Base-by-base conservation (phyloP, 2,329 filamentous ascomycete genomes). In the Aureobasidium sp. region DNA sequence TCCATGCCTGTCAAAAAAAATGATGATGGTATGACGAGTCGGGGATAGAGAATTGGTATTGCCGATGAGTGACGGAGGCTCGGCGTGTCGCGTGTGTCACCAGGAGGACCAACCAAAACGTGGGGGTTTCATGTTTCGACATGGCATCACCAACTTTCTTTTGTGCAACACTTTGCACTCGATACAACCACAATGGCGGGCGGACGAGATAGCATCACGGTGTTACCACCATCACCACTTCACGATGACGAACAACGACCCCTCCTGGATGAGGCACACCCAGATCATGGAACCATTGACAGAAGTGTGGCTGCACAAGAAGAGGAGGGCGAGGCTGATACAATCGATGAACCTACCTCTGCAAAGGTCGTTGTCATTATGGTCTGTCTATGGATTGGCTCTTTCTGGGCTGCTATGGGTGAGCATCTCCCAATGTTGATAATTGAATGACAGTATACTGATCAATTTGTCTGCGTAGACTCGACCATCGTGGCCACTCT, bases 401-500 rank as follows among this genome's bases (percentile, higher is more conserved):
- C 80, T 1, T 84, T 84, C 66, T 76, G 84, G 42, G 81, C 82
- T 52, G 82, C 82, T 3, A 69, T 84, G n/a, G 80, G 79, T 80
- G 67, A 20, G 63, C 44, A 27, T 44, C 34, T 27, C 34, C 20
- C 4, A n/a, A 2, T 20, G 2, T 6, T 9, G n/a, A 29, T 29
- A 1, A 10, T 59, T 47, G 46, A 36, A 44, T 17, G 15, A 23
- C 15, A 17, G 61, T 53, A 27, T n/a, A 39, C 37, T 44, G 29
- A 27, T 39, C 15, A 17, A 34, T 41, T 29, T 9, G 3, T 32
- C 34, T 39, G 29, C 42, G 20, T 20, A 77, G 91, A 96, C 75
- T 84, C 84, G 1, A 94, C 90, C 52, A 87, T 96, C 66, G 90
- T 96, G 67, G 91, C 91, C 9, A 96, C 91, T 0, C 82, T 96